Base-by-base conservation (phyloP, 139 green algal genomes). In the Dunaliella sp. region DNA sequence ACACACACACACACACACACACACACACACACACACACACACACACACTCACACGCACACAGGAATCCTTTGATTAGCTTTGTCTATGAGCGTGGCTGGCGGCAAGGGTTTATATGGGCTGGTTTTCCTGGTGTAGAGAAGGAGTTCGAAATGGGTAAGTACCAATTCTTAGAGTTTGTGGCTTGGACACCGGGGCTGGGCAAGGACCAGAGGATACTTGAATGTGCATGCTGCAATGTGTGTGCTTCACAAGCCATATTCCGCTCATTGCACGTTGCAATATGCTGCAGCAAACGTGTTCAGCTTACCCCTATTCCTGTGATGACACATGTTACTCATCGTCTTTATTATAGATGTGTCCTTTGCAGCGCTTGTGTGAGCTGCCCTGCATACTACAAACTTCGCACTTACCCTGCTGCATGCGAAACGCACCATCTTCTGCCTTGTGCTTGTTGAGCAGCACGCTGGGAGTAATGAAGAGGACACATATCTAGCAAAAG, bases 31-130 rank as follows among this genome's bases (percentile, higher is more conserved):
- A 65, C 7, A 65, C 7, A 16, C 48, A 65, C 7, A 65, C 7
- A 65, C 48, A 65, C 48, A 16, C 7, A 16, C 16, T 65, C 48
- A 26, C 48, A 65, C 7, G 48, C 48, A 65, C 16, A 33, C 90
- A 95, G 92, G 90, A 93, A 81, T 80, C 97, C 97, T 31, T 81
- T 97, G 25, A 90, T 99, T 0, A 93, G 85, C 77, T 98, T 95
- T 79, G 92, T 93, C 1, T 99, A 99, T 90, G 97, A 99, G 90
- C 92, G 97, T 3, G 97, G 97, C 21, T 99, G 97, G 96, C 84
- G 97, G 1, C 96, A 99, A 86, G 88, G 87, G 31, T 99, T 99
- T 85, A 85, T 90, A 0, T 95, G 94, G 88, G 95, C 94, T 57
- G 96, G 96, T 34, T 98, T 98, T 87, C 93, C 96, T 3, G 96